A percentile compares a stretch with the other conserved stretches of the same genome.
Conservation (phyloP, 352 stramenopile genomes). For the Phytophthora macrochlamydospora region DNA sequence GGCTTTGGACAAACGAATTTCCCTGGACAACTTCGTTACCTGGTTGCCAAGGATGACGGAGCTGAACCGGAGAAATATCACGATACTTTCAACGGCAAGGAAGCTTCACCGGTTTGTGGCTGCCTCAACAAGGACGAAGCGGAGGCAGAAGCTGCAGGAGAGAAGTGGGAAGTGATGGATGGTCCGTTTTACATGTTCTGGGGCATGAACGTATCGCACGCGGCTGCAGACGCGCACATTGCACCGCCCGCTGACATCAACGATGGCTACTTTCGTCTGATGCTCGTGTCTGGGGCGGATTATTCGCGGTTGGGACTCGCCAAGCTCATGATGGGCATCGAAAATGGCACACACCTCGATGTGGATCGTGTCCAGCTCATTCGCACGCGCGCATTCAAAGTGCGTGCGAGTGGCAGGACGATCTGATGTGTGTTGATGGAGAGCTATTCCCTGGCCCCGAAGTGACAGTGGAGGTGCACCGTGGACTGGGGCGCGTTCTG, state of each 20-base stretch:
- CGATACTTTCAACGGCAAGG: conserved; percentile 20
- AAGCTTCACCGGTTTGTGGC: conserved; percentile 26
- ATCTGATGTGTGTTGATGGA: conserved; percentile 68
- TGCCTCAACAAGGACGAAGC: conserved; percentile 27
- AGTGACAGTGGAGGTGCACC: conserved; percentile 56
- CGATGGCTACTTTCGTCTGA: conserved; percentile 68
- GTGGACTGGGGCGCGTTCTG: conserved; percentile 51
- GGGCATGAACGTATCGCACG: conserved; percentile 62
- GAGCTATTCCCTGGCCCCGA: conserved; percentile 55
- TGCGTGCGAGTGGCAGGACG: conserved; percentile 34
- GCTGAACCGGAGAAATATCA: conserved; percentile 42
- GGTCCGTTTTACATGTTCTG: conserved; percentile 68
- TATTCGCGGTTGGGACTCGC: conserved; percentile 43
- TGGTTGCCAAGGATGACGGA: conserved; percentile 36
- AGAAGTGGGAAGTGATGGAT: conserved; percentile 45
- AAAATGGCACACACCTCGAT: conserved; percentile 53
- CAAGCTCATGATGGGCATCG: conserved; percentile 58
- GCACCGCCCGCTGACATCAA: conserved; percentile 49
- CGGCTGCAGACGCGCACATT: conserved; percentile 47
- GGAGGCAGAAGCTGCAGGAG: conserved; percentile 8
- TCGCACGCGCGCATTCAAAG: conserved; percentile 64
- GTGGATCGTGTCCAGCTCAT: conserved; percentile 51
- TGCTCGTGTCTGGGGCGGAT: conserved; percentile 49
- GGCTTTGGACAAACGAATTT: conserved; percentile 43
- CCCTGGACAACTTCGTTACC: conserved; percentile 44